Base-by-base conservation (phyloP, 192 early-diverging fungal genomes). In the Podila epicladia region DNA sequence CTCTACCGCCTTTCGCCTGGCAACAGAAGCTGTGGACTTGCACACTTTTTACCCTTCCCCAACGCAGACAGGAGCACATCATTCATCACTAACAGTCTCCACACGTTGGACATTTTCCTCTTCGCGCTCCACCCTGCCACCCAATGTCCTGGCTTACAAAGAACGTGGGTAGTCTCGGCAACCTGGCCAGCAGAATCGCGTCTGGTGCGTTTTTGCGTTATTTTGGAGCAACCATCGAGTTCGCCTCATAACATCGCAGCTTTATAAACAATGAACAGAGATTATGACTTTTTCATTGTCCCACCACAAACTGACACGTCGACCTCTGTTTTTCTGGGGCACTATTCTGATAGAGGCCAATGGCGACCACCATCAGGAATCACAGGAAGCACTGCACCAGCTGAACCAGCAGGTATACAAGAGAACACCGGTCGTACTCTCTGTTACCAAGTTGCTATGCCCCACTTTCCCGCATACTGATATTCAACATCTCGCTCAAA, bases 131-230 rank as follows among this genome's bases (percentile, higher is more conserved):
- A 55, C 53, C 33, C 33, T 35, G 22, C 35, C 26, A 55, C 62
- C 57, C 59, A 64, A 80, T 80, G 77, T 68, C 77, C 66, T 80
- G 77, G 77, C 61, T 80, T 62, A 26, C 77, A 72, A 80, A 80
- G 67, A 80, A 80, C 69, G 77, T 80, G 31, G 70, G 76, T 31
- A 79, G 60, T 67, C 70, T 78, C 57, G 65, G 75, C 61, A 79
- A 71, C 70, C 75, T 80, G 55, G 77, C 77, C 50, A 80, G 71
- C 71, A 71, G 71, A 45, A 73, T 80, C 62, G 77, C 77, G 24
- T 71, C 77, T 38, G 77, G 77, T 80, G 64, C 57, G 58, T 33
- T n/a, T 17, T 15, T 80, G 64, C 57, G 58, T 33, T n/a, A 45
- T 15, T 45, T 41, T 45, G 15, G 41, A 45, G 41, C 41, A 45